Evolutionary conservation across 2,329 filamentous ascomycete species (phyloP).

Genomic region (Leptographium wingfieldii): DNA sequence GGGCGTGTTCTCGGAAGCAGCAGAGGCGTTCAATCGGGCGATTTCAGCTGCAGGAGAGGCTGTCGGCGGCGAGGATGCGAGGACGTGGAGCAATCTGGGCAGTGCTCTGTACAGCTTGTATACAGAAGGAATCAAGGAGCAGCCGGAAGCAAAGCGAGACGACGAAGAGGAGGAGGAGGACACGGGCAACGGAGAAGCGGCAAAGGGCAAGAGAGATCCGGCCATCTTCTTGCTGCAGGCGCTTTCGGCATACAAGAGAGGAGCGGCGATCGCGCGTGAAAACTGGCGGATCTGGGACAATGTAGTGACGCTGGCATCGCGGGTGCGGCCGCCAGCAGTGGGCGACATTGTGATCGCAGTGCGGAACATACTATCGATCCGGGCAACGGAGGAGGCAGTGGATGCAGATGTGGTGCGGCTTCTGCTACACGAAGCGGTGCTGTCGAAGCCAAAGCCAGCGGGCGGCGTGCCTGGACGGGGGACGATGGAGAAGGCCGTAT

Average conservation of each 20-base stretch:
- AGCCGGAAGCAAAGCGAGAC: conserved; percentile 14
- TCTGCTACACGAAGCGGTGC: conserved; percentile 59
- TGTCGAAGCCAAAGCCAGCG: conserved; percentile 20
- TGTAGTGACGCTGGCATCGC: conserved; percentile 73
- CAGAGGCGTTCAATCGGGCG: conserved; percentile 69
- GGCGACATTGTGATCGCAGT: conserved; percentile 65
- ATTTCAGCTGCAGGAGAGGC: conserved; percentile 49
- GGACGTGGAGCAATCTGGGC: conserved; percentile 91
- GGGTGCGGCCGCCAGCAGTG: conserved; percentile 62
- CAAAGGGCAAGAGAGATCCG: conserved; percentile 20
- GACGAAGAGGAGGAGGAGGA: conserved; percentile 7
- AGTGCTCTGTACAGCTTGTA: conserved; percentile 65
- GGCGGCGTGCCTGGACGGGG: conserved; percentile 39
- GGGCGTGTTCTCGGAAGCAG: conserved; percentile 62
- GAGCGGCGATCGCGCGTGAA: conserved; percentile 68
- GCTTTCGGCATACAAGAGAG: conserved; percentile 74
- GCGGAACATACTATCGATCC: conserved; percentile 62
- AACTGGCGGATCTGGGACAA: conserved; percentile 97
- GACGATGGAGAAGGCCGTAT: conserved; percentile 47
- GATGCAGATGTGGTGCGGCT: conserved; percentile 61
- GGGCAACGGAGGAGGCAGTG: conserved; percentile 64
- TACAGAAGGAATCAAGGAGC: conserved; percentile 30
- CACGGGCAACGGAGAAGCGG: conserved; percentile 15
- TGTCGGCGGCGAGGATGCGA: conserved; percentile 75
- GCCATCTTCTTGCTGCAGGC: conserved; percentile 58